Evolutionary conservation across 2,329 filamentous ascomycete species (phyloP).

Genomic region (Fusarium sp.): DNA sequence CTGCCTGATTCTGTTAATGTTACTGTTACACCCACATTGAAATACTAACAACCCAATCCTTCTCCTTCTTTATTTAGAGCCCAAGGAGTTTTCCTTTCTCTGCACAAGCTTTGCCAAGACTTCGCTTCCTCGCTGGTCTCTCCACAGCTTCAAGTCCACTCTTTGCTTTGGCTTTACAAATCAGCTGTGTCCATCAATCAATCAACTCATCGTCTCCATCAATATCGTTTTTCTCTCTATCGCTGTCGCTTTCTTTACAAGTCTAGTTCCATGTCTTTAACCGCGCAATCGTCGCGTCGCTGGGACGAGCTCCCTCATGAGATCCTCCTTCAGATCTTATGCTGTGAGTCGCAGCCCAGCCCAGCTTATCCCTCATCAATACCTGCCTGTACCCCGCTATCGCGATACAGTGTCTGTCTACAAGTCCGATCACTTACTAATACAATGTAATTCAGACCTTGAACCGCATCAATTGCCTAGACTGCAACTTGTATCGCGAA

Average conservation of each 20-base stretch:
- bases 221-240: neutral
- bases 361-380: conserved; percentile 34
- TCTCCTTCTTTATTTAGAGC: neutral
- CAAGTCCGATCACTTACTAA: conserved; percentile 34
- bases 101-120: conserved; percentile 33
- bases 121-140: conserved; percentile 18
- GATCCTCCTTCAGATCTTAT: conserved; percentile 71
- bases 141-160: conserved; percentile 15
- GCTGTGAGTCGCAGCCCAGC: conserved; percentile 60
- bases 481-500: conserved; percentile 76
- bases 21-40: conserved; percentile 5
- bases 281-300: conserved; percentile 33
- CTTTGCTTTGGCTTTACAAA: conserved; percentile 12
- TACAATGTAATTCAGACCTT: conserved; percentile 47
- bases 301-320: conserved; percentile 71
- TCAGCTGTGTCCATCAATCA: conserved; percentile 9
- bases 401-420: neutral
- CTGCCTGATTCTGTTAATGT: neutral
- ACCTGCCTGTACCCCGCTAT: conserved; percentile 33
- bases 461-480: conserved; percentile 63
- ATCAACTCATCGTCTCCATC: conserved; percentile 1
- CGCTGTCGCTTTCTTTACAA: neutral
- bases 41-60: neutral
- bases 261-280: conserved; percentile 45
- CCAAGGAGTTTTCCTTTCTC: neutral